Conservation (phyloP, 805 yeast genomes). For the Yamadazyma sp. region DNA sequence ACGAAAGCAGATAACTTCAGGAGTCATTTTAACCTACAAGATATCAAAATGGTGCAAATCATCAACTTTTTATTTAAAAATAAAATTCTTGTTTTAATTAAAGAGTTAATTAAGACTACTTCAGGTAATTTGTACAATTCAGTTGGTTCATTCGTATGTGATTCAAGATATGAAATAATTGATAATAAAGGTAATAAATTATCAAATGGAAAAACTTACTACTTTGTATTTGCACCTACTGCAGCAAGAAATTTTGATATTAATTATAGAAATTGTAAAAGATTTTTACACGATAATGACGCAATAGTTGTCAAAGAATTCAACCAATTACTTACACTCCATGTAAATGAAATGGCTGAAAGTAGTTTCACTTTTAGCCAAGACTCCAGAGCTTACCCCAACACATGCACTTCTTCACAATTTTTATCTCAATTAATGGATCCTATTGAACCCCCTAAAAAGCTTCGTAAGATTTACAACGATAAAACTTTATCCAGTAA, state of each 20-base stretch:
- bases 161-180: neutral
- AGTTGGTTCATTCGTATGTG: neutral
- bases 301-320: no score
- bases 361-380: no score
- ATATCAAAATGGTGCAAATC: neutral
- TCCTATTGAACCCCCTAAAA: no score
- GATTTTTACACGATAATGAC: no score
- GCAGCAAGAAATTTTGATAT: neutral
- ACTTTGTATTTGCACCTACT: neutral
- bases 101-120: neutral
- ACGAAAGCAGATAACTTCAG: neutral
- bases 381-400: no score
- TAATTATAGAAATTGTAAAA: no score
- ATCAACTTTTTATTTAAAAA: neutral
- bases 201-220: neutral
- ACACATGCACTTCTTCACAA: no score
- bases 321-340: no score
- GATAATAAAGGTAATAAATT: neutral
- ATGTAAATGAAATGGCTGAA: no score
- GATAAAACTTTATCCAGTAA: no score
- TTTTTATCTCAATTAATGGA: no score
- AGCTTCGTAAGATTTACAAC: no score
- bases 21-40: neutral
- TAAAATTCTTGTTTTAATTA: neutral
- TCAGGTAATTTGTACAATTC: neutral